Evolutionary conservation across 371 early-diverging fungal species (phyloP), one percentile per base, ranked within the genome.

Genomic region (Apophysomyces variabilis): DNA sequence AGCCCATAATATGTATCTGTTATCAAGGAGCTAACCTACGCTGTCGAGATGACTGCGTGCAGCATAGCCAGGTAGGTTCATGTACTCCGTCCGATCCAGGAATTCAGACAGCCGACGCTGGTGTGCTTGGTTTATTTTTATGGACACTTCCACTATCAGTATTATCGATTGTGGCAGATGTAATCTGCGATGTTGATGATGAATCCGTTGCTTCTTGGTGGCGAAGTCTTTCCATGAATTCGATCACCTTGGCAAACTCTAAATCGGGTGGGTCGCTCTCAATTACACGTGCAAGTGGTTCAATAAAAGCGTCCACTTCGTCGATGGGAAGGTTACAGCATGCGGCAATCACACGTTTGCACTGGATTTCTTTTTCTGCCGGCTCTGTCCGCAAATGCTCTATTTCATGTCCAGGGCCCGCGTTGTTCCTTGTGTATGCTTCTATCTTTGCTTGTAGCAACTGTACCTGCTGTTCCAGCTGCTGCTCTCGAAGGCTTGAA

Each of bases 231-330:
- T 79, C 82, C 87, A 86, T 86, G 57, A 85, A 82, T 0, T 80
- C 87, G 58, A 84, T 81, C 1, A 85, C 84, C 13, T 80, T 67
- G 0, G 81, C 66, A 58, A 85, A 61, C 60, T 88, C 87, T 60
- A 88, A 50, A 47, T 84, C 85, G 4, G 83, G 81, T 1, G 85
- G 84, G 64, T 93, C 92, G 54, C 85, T 88, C 69, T 93, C 92
- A 18, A 92, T 88, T 1, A 91, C 92, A 57, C 75, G 64, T 6
- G 89, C 78, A 57, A 93, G 66, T 0, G 89, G 86, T 9, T 78
- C 85, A 14, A 93, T 73, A 61, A 90, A 68, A 38, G 74, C 80
- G 57, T 89, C 91, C 0, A 93, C 88, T 57, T 87, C 77, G 12
- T 90, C 89, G 35, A 89, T 61, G 0, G 87, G 82, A 9, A 92